phyloP scores from a whole-genome alignment of 352 stramenopile species.

The Phytopythium boreale region DNA sequence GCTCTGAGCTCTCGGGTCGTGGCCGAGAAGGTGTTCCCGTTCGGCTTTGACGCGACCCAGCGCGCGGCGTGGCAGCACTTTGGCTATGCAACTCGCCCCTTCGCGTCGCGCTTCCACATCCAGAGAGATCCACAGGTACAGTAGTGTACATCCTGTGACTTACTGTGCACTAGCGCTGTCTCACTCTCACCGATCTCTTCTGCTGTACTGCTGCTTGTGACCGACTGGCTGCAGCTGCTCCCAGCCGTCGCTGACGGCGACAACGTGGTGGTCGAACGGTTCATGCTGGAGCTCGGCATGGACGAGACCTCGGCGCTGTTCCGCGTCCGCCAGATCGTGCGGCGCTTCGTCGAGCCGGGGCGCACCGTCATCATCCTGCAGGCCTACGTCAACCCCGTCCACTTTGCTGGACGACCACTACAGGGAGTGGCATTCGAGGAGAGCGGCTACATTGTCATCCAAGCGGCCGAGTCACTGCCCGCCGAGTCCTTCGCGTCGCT shows the following conservation, averaged over 20 bases:
- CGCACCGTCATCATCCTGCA: not conserved
- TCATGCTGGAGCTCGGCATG: not conserved
- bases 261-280: not conserved
- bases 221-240: not conserved
- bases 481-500: not conserved
- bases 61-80: not conserved
- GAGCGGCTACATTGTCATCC: not conserved
- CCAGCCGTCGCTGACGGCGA: no score
- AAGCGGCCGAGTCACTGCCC: not conserved
- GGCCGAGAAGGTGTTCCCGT: not conserved
- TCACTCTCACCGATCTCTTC: not conserved
- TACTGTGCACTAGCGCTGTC: no score
- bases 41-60: not conserved
- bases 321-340: not conserved
- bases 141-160: no score
- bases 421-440: not conserved
- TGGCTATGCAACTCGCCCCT: not conserved
- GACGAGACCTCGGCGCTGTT: not conserved
- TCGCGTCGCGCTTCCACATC: not conserved
- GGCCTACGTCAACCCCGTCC: not conserved
- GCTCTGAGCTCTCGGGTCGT: not conserved
- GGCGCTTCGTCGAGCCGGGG: not conserved
- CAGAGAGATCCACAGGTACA: not conserved
- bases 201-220: not conserved
- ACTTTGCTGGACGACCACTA: not conserved